Evolutionary conservation across 2,329 filamentous ascomycete species (phyloP), one percentile per base, ranked within the genome.

Genomic region (Calonectria fujianensis): DNA sequence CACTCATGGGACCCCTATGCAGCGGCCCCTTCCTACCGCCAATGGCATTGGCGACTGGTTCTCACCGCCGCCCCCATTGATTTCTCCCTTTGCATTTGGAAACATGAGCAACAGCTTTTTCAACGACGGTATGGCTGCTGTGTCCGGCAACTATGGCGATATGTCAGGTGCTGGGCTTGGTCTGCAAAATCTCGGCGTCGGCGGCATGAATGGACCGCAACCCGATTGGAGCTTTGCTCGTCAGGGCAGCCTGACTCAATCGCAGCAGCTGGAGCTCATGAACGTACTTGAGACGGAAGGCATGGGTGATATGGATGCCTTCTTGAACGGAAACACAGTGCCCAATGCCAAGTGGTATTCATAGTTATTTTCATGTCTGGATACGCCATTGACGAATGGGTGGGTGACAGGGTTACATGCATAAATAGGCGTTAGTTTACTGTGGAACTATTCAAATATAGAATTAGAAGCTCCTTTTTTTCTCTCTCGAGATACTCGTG

Each of bases 211-310:
- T 9, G 72, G 77, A 37, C 78, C 81, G 18, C 82, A 84, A 39
- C 80, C 82, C 52, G 80, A 79, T 57, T 86, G 83, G 74, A 81
- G 84, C 4, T 84, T 86, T 32, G 90, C 90, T 82, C 90, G 89
- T 74, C 92, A 91, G 80, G 95, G 92, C 77, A 94, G 90, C 74
- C 87, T 97, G 39, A 96, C 93, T 74, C 93, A 96, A 76, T 91
- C 95, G 81, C 95, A 97, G 84, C 95, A 97, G 84, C 86, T 93
- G 76, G 94, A 98, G 86, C 87, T 98, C 48, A 95, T 97, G 94
- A 92, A 93, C 70, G 92, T 93, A 64, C 89, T 98, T 41, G 94
- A 97, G 83, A 94, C 88, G 78, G 91, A 93, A 77, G 92, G 92
- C 0, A 86, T 93, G 82, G 87, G 86, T 32, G 91, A 93, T 66